Evolutionary conservation across 768 basidiomycete genomes (phyloP).

Genomic region (Paxillus involutus): DNA sequence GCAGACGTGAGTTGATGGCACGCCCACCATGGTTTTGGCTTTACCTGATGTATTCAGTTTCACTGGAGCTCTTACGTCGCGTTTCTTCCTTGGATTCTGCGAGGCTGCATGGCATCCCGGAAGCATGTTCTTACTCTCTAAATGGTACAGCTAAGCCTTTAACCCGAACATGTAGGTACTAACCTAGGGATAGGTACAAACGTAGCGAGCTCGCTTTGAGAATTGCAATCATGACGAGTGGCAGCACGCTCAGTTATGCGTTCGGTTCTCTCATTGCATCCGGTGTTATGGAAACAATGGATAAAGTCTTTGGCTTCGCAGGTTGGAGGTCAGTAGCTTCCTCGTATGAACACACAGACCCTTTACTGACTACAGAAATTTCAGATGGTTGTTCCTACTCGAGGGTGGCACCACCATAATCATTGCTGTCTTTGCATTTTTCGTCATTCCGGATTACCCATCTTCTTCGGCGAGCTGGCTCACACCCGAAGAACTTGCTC

Average conservation of each 20-base stretch:
- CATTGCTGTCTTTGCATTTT: conserved; percentile 48
- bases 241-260: conserved; percentile 72
- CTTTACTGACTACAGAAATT: background rate
- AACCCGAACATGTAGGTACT: background rate
- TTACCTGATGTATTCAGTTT: conserved; percentile 39
- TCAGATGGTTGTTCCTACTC: conserved; percentile 67
- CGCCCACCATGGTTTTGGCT: background rate
- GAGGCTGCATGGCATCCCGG: conserved; percentile 66
- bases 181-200: conserved; percentile 49
- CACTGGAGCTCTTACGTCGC: conserved; percentile 53
- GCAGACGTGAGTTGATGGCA: conserved; percentile 10
- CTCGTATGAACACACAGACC: background rate
- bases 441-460: conserved; percentile 72
- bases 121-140: conserved; percentile 61
- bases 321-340: conserved; percentile 59
- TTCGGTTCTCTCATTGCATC: conserved; percentile 77
- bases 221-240: conserved; percentile 67
- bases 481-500: conserved; percentile 47
- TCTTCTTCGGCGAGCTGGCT: conserved; percentile 55
- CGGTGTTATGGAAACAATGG: conserved; percentile 65
- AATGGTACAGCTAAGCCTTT: conserved; percentile 40
- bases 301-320: conserved; percentile 60
- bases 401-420: conserved; percentile 57
- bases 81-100: conserved; percentile 72
- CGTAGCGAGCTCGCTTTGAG: conserved; percentile 64